Conservation (phyloP, 768 basidiomycete species). For the Russula lepida region DNA sequence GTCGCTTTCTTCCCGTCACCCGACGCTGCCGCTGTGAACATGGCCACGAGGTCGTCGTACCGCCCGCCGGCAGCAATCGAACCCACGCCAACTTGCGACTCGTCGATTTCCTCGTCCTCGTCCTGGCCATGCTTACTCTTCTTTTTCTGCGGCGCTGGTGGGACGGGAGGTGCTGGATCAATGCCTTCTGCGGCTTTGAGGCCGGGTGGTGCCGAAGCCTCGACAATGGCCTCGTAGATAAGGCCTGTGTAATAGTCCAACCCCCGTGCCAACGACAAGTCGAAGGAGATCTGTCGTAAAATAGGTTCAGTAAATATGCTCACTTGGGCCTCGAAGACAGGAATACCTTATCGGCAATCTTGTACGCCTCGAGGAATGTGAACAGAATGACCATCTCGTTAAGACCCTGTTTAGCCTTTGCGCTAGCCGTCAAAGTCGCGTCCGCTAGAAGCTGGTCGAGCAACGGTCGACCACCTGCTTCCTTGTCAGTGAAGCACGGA, state of each 20-base stretch:
- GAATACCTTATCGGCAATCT: constrained; percentile 67
- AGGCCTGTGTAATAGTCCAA: constrained; percentile 98
- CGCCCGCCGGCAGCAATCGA: constrained; percentile 98
- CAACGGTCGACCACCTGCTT: constrained; percentile 65
- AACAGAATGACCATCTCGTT: constrained; percentile 84
- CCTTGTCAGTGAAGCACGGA: neutral
- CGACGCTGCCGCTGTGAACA: constrained; percentile 79
- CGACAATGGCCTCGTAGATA: constrained; percentile 94
- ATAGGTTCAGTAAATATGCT: neutral
- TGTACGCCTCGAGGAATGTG: constrained; percentile 71
- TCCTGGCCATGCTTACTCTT: constrained; percentile 38
- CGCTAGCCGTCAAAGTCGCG: constrained; percentile 53
- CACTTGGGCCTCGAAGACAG: neutral
- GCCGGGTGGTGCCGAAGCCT: constrained; percentile 87
- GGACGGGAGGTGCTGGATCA: constrained; percentile 26
- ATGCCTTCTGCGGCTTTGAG: constrained; percentile 47
- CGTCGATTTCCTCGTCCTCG: constrained; percentile 83
- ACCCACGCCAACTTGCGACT: constrained; percentile 91
- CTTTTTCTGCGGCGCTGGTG: constrained; percentile 33
- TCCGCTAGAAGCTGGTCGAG: constrained; percentile 65
- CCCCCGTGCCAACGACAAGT: constrained; percentile 94
- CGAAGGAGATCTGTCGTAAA: constrained; percentile 72
- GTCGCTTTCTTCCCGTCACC: constrained; percentile 61
- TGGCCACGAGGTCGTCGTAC: constrained; percentile 90
- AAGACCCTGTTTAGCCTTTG: constrained; percentile 71